Conservation (phyloP, 2,329 filamentous ascomycete species). For the Fusarium tricinctum region DNA sequence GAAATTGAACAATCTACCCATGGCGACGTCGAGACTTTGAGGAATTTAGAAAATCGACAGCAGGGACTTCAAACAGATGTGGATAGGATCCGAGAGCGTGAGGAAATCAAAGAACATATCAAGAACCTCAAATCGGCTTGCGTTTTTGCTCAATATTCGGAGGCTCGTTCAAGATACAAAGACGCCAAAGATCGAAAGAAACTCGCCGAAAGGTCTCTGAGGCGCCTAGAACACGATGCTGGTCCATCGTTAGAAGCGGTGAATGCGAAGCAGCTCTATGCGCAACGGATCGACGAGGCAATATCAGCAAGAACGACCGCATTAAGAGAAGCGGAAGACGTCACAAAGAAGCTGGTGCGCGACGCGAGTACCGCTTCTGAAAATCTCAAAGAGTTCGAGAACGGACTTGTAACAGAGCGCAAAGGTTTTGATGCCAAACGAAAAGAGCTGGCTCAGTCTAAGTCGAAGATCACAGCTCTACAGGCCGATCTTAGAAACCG, state of each 20-base stretch:
- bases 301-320: slow-evolving; percentile 67
- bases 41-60: slow-evolving; percentile 79
- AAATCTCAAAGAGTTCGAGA: slow-evolving; percentile 60
- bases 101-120: slow-evolving; percentile 74
- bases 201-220: slow-evolving; percentile 69
- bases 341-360: slow-evolving; percentile 61
- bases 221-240: slow-evolving; percentile 68
- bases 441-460: slow-evolving; percentile 64
- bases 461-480: slow-evolving; percentile 72
- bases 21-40: slow-evolving; percentile 72
- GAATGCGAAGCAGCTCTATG: slow-evolving; percentile 78
- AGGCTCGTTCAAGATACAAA: slow-evolving; percentile 62
- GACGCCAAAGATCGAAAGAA: slow-evolving; percentile 69
- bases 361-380: slow-evolving; percentile 56
- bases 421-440: slow-evolving; percentile 65
- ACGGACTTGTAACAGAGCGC: slow-evolving; percentile 64
- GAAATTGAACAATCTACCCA: slow-evolving; percentile 70
- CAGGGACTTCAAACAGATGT: slow-evolving; percentile 83
- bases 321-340: slow-evolving; percentile 67
- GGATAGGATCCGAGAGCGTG: slow-evolving; percentile 82
- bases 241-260: slow-evolving; percentile 79
- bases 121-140: slow-evolving; percentile 74
- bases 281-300: slow-evolving; percentile 66
- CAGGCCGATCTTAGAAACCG: slow-evolving; percentile 73
- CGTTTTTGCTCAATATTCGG: slow-evolving; percentile 75